Conservation (phyloP, 75 land plant species). For the Pinus albicaulis region DNA sequence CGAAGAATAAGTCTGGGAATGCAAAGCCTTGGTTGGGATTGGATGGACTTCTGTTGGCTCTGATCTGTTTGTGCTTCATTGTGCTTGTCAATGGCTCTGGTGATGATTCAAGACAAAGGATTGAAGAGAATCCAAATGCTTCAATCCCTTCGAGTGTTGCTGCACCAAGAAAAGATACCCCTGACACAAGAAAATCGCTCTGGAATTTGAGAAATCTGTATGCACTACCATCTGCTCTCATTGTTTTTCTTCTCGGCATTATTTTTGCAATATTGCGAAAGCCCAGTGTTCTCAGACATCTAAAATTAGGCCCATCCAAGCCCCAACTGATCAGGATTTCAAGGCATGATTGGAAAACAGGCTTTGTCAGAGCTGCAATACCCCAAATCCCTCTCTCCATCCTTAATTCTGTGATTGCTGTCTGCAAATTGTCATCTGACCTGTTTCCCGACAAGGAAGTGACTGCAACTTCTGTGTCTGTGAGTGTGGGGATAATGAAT, state of each 20-base stretch:
- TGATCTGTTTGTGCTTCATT: conserved; percentile 51
- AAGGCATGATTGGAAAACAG: conserved; percentile 52
- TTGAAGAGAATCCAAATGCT: neutral
- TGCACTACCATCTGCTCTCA: conserved; percentile 70
- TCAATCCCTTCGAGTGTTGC: neutral
- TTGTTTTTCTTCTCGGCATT: conserved; percentile 66
- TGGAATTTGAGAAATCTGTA: conserved; percentile 13
- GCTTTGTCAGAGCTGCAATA: conserved; percentile 81
- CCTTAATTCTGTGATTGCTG: conserved; percentile 88
- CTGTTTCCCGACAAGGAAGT: conserved; percentile 65
- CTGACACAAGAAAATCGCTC: neutral
- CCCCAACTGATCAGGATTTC: conserved; percentile 40
- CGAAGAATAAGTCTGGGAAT: conserved; percentile 45
- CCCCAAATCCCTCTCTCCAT: conserved; percentile 90
- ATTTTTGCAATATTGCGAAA: conserved; percentile 49
- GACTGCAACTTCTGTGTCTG: conserved; percentile 60
- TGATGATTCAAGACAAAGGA: conserved; percentile 25
- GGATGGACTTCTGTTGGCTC: conserved; percentile 68
- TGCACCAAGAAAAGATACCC: neutral
- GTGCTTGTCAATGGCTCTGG: conserved; percentile 36
- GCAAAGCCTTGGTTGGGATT: conserved; percentile 67
- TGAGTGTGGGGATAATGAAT: conserved; percentile 82
- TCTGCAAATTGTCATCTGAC: conserved; percentile 76
- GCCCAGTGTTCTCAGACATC: conserved; percentile 33
- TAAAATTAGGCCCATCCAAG: conserved; percentile 55